These are phyloP conservation scores for Pyrrhoderma lamaoense DNA, from an alignment of 1,284 basidiomycete species.

Conservation along the genomic window DNA sequence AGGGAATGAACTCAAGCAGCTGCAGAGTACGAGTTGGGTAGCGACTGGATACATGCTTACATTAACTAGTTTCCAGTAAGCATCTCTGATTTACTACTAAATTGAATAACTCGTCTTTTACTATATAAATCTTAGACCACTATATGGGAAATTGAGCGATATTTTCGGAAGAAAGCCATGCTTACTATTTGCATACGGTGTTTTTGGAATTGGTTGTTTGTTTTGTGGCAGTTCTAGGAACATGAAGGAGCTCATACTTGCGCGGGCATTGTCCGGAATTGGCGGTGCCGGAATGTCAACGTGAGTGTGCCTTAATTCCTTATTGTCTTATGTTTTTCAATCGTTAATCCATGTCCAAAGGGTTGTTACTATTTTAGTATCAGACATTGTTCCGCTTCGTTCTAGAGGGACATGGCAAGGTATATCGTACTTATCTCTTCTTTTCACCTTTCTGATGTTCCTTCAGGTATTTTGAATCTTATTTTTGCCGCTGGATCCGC, in stretches of 20 bases:
- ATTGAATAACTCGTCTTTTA: neutral
- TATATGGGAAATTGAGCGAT: slow-evolving; percentile 60
- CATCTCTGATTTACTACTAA: slow-evolving; percentile 8
- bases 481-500: slow-evolving; percentile 49
- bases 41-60: slow-evolving; percentile 58
- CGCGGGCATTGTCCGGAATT: slow-evolving; percentile 53
- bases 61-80: slow-evolving; percentile 54
- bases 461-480: slow-evolving; percentile 45
- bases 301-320: slow-evolving; percentile 30
- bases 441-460: neutral
- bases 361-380: slow-evolving; percentile 54
- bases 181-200: slow-evolving; percentile 45
- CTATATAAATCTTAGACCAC: slow-evolving; percentile 37
- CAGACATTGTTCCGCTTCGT: slow-evolving; percentile 52
- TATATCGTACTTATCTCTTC: slow-evolving; percentile 17
- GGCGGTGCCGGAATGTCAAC: slow-evolving; percentile 60
- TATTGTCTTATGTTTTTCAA: neutral
- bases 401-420: slow-evolving; percentile 60
- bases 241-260: slow-evolving; percentile 49
- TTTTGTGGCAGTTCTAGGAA: slow-evolving; percentile 46
- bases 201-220: slow-evolving; percentile 49
- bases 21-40: slow-evolving; percentile 62
- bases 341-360: slow-evolving; percentile 26
- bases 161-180: slow-evolving; percentile 58
- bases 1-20: slow-evolving; percentile 53